Base-by-base conservation (phyloP, 441 rosid species). In the Kokia cookei region DNA sequence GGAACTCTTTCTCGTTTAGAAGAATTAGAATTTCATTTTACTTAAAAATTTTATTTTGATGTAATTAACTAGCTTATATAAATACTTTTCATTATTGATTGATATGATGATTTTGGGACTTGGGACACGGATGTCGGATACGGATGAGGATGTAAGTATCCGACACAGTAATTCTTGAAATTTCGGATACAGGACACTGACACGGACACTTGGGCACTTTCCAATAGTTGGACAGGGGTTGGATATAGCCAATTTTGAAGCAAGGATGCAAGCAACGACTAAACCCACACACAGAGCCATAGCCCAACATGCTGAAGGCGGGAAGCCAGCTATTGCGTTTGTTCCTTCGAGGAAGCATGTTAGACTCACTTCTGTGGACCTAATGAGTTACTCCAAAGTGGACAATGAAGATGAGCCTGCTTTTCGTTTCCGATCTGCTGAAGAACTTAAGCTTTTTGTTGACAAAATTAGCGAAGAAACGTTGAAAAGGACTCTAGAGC, bases 231-330 rank as follows among this genome's bases (percentile, higher is more conserved):
- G 40, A 35, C 99, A 90, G 79, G 99, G 93, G 51, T 90, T 93
- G 69, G 99, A 93, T 79, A 90, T 93, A 73, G 84, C 93, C 68
- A 90, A 89, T 80, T 93, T 91, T 65, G 95, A 93, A 79, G 97
- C 97, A 51, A 91, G 98, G 86, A 95, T 95, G 97, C 94, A 89
- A 85, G 97, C 92, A 9, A 91, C 93, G 99, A 91, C 96, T 2
- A 95, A 95, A 80, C 96, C 94, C 32, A 87, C 98, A 1, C 90
- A 89, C 84, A 91, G 94, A 26, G 89, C 96, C 59, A 87, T 95
- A 60, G 85, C 87, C 64, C 97, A 93, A 76, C 95, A 93, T 76
- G 96, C 94, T 63, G 87, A 87, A 88, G 84, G 79, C 45, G 85
- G 77, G 72, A 90, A 93, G 86, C 99, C 98, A 7, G 97, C 95